Conservation (phyloP, 768 basidiomycete genomes). For the Leccinum barrowsii region DNA sequence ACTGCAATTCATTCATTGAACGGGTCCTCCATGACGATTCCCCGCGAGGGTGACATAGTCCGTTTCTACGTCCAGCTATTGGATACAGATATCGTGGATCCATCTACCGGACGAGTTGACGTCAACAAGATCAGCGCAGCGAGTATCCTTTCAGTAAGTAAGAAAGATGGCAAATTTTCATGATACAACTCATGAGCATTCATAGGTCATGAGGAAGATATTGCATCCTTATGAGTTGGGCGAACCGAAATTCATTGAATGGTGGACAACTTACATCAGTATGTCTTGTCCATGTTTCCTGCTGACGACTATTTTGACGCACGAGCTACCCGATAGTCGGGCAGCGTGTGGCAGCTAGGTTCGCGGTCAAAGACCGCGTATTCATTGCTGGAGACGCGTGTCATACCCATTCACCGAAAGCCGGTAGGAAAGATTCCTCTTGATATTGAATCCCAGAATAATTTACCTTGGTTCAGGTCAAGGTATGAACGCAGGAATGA, state of each 20-base stretch:
- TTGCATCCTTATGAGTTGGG: slow-evolving; percentile 54
- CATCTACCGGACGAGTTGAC: slow-evolving; percentile 48
- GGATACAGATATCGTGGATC: slow-evolving; percentile 43
- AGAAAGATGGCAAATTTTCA: no score
- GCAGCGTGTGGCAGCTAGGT: slow-evolving; percentile 67
- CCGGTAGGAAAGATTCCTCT: slow-evolving; percentile 35
- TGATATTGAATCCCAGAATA: background rate
- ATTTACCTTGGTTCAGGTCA: slow-evolving; percentile 43
- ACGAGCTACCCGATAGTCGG: slow-evolving; percentile 44
- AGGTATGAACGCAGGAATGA: slow-evolving; percentile 78
- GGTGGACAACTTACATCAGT: slow-evolving; percentile 77
- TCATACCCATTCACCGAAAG: slow-evolving; percentile 66
- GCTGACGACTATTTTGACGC: background rate
- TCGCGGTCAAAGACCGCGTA: slow-evolving; percentile 56
- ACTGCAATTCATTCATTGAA: slow-evolving; percentile 64
- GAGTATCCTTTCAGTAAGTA: slow-evolving; percentile 48
- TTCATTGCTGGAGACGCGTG: slow-evolving; percentile 80
- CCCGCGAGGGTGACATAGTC: slow-evolving; percentile 64
- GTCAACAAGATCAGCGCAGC: slow-evolving; percentile 48
- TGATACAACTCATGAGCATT: background rate
- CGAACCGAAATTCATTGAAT: slow-evolving; percentile 50
- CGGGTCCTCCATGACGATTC: slow-evolving; percentile 72
- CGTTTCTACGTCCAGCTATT: slow-evolving; percentile 70
- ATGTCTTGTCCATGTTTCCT: slow-evolving; percentile 17
- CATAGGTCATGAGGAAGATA: slow-evolving; percentile 52